phyloP scores from a whole-genome alignment of 495 filamentous ascomycete genomes.

The Aspergillus biplanus region DNA sequence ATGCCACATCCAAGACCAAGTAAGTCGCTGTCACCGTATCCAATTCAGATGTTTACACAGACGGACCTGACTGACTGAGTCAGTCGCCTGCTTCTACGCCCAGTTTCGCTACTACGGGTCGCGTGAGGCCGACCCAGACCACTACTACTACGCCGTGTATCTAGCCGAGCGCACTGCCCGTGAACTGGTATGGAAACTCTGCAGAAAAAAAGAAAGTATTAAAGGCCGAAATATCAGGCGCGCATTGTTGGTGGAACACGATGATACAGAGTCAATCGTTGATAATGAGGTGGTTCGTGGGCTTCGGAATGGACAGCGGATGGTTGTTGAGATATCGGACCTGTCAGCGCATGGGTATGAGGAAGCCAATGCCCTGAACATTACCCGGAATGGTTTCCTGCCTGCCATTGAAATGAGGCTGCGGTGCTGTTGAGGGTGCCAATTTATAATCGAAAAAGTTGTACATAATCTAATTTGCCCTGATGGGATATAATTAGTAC shows the following conservation, averaged over 20 bases:
- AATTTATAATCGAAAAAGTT: too few species aligned
- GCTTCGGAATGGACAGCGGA: slow-evolving; percentile 90
- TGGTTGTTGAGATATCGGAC: slow-evolving; percentile 63
- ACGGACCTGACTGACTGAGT: slow-evolving; percentile 40
- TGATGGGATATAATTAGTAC: too few species aligned
- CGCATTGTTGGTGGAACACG: slow-evolving; percentile 68
- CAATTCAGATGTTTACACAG: not conserved
- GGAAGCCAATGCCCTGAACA: too few species aligned
- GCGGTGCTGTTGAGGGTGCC: too few species aligned
- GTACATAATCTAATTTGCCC: too few species aligned
- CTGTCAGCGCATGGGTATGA: too few species aligned
- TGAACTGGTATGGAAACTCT: slow-evolving; percentile 72
- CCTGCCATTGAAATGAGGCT: too few species aligned
- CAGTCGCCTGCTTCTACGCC: slow-evolving; percentile 80
- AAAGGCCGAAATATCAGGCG: slow-evolving; percentile 70
- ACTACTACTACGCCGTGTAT: slow-evolving; percentile 86
- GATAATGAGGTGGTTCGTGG: slow-evolving; percentile 88
- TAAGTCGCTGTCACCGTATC: slow-evolving; percentile 45
- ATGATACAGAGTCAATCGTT: slow-evolving; percentile 78
- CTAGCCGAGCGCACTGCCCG: slow-evolving; percentile 73
- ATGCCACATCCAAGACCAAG: slow-evolving; percentile 73
- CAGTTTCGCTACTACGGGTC: slow-evolving; percentile 58
- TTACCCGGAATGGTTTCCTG: too few species aligned
- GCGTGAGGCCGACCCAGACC: slow-evolving; percentile 43
- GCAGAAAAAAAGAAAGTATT: slow-evolving; percentile 71